These are phyloP conservation scores for Yamadazyma jaroonii DNA, from an alignment of 1,139 yeast genomes.

Conservation along the genomic window DNA sequence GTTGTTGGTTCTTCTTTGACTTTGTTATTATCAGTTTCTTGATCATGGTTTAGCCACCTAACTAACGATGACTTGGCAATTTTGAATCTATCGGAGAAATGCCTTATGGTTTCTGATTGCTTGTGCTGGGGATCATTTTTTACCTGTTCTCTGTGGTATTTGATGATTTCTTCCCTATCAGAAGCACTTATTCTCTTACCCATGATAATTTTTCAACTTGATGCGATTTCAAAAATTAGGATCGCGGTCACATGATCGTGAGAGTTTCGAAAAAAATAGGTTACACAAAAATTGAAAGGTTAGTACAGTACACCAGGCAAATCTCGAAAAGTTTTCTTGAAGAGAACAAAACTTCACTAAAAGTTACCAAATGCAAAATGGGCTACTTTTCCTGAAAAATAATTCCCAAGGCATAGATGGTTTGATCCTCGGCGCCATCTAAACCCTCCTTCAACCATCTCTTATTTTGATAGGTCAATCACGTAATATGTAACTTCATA, in stretches of 20 bases:
- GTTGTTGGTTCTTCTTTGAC: neutral
- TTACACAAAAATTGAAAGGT: neutral
- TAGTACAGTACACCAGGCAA: no score
- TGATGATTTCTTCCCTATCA: slow-evolving; percentile 13
- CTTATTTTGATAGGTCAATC: no score
- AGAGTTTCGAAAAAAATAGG: no score
- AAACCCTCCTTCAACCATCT: no score
- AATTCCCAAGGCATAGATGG: no score
- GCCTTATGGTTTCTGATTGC: slow-evolving; percentile 19
- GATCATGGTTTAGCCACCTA: slow-evolving; percentile 19
- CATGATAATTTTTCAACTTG: slow-evolving; percentile 3
- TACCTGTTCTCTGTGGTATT: slow-evolving; percentile 16
- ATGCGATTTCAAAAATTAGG: neutral
- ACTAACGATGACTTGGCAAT: slow-evolving; percentile 21
- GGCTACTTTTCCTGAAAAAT: no score
- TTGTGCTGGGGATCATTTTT: slow-evolving; percentile 17
- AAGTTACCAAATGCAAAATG: no score
- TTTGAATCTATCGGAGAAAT: slow-evolving; percentile 15
- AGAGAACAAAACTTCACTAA: no score
- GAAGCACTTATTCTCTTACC: slow-evolving; percentile 6
- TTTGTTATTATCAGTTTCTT: neutral
- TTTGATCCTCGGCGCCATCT: no score
- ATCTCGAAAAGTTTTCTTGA: no score
- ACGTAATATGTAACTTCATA: no score
- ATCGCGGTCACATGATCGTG: neutral